These are phyloP conservation scores for Leccinum barrowsii DNA, from an alignment of 768 basidiomycete genomes.

Conservation along the genomic window DNA sequence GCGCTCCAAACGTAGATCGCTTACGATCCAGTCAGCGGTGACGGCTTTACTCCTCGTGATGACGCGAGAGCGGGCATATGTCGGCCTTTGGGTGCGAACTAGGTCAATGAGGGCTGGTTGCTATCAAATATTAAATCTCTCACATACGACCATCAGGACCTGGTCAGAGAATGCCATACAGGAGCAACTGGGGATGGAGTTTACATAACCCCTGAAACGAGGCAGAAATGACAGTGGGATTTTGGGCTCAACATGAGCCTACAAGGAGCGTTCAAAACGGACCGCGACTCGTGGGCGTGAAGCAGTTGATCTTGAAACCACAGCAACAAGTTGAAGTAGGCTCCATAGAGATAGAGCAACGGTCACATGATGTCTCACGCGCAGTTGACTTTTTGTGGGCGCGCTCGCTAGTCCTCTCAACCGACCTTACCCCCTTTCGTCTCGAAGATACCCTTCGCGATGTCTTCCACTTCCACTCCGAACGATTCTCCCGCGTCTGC, in stretches of 20 bases:
- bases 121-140: background rate
- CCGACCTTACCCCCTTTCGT: background rate
- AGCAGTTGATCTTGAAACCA: background rate
- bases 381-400: conserved; percentile 25
- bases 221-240: background rate
- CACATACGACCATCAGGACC: background rate
- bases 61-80: conserved; percentile 4
- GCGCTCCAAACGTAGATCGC: background rate
- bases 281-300: too few relatives aligned
- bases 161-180: background rate
- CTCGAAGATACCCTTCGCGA: conserved; percentile 31
- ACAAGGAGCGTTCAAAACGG: background rate
- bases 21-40: background rate
- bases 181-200: background rate
- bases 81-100: conserved; percentile 12
- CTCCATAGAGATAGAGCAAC: background rate
- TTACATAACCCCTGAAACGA: background rate
- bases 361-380: conserved; percentile 28
- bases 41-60: background rate
- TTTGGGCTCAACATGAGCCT: background rate
- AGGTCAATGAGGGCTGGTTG: background rate
- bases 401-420: conserved; percentile 6
- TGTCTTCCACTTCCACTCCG: conserved; percentile 55
- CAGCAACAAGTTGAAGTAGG: background rate
- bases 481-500: conserved; percentile 60